Conservation (phyloP, 495 filamentous ascomycete genomes). For the Lasiosphaeria hispida region DNA sequence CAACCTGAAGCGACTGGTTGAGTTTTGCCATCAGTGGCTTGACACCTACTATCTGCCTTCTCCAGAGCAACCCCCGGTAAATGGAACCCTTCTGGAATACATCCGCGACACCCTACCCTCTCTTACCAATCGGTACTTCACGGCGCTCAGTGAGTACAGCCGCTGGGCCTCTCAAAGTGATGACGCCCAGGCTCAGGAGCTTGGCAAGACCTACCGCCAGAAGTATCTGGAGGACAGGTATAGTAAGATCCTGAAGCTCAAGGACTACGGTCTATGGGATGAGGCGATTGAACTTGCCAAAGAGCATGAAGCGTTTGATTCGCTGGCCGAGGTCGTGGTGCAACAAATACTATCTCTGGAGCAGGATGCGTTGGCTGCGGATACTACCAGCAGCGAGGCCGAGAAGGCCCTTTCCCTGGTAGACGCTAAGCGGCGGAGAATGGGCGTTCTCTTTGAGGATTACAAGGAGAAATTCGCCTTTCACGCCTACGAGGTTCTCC, state of each 20-base stretch:
- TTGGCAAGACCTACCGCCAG: constrained; percentile 37
- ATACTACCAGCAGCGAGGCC: constrained; percentile 22
- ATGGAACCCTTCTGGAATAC: constrained; percentile 30
- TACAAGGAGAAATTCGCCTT: constrained; percentile 78
- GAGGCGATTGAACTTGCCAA: constrained; percentile 72
- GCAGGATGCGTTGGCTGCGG: constrained; percentile 18
- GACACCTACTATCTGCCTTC: constrained; percentile 18
- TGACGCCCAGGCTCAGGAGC: constrained; percentile 30
- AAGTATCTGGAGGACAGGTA: constrained; percentile 40
- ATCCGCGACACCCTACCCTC: constrained; percentile 40
- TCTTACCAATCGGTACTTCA: constrained; percentile 46
- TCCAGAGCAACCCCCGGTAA: constrained; percentile 11
- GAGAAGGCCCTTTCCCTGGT: constrained; percentile 29
- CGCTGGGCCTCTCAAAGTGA: constrained; percentile 39
- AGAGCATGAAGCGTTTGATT: constrained; percentile 65
- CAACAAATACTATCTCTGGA: constrained; percentile 38
- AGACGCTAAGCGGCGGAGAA: constrained; percentile 35
- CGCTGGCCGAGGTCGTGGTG: constrained; percentile 60
- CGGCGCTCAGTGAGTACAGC: constrained; percentile 40
- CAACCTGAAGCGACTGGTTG: constrained; percentile 53
- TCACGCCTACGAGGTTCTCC: constrained; percentile 72
- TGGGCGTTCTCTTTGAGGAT: constrained; percentile 63
- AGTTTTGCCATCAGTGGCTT: constrained; percentile 44
- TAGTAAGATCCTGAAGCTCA: constrained; percentile 50
- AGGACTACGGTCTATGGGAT: constrained; percentile 64